Percentiles rank a stretch among this genome's conserved stretches.
Evolutionary conservation across 2,329 filamentous ascomycete genomes (phyloP).

Genomic region (Monosporascus sp.): DNA sequence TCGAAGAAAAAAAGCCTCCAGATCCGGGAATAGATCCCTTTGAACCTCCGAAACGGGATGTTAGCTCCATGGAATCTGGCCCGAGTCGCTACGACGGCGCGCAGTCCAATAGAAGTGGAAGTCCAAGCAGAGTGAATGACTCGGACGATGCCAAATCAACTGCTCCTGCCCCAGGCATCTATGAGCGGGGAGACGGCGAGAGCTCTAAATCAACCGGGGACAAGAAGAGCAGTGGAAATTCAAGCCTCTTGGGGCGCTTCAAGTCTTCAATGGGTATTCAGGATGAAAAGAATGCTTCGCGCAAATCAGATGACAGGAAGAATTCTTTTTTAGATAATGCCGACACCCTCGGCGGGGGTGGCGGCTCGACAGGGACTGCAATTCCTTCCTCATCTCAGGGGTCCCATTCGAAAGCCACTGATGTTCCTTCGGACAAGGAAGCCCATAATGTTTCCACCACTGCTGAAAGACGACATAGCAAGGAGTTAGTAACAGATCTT

Average conservation of each 20-base stretch:
- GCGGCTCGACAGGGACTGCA: constrained; percentile 53
- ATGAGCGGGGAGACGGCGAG: constrained; percentile 22
- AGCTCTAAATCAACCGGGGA: constrained; percentile 25
- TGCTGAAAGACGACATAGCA: constrained; percentile 14
- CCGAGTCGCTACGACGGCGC: constrained; percentile 30
- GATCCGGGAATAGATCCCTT: constrained; percentile 35
- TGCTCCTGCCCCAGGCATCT: constrained; percentile 35
- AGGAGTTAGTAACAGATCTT: constrained; percentile 28
- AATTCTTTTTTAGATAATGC: constrained; percentile 69
- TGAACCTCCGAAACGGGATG: constrained; percentile 37
- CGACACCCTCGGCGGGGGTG: constrained; percentile 66
- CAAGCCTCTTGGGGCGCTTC: constrained; percentile 46
- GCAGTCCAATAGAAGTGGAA: constrained; percentile 31
- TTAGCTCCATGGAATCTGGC: constrained; percentile 46
- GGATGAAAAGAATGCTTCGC: constrained; percentile 26
- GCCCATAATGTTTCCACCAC: constrained; percentile 17
- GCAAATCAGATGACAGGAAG: constrained; percentile 32
- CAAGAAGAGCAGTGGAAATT: constrained; percentile 34
- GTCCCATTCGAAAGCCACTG: constrained; percentile 42
- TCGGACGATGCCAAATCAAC: constrained; percentile 42
- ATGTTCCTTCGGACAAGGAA: constrained; percentile 37
- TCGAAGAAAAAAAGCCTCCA: constrained; percentile 33
- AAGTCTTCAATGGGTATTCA: constrained; percentile 34
- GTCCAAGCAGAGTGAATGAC: constrained; percentile 36
- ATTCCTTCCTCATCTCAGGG: constrained; percentile 34